Percentiles rank a stretch among this genome's conserved stretches.
Conservation (phyloP, 2,329 filamentous ascomycete species). For the Arthrobotrys entomopaga region DNA sequence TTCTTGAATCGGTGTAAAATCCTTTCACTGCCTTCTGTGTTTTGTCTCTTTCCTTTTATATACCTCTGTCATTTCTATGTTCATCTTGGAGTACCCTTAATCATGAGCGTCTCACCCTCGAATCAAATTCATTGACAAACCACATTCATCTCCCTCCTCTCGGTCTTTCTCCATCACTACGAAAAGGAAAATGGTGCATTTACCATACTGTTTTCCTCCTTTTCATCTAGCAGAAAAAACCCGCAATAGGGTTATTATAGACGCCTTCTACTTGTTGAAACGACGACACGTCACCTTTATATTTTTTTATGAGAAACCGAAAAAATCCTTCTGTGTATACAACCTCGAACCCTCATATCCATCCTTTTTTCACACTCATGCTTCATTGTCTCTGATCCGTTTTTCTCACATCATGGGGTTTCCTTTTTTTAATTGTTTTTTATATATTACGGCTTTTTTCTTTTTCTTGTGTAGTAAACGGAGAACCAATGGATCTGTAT, state of each 20-base stretch:
- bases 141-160: slow-evolving; percentile 12
- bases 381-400: slow-evolving; percentile 31
- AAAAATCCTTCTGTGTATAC: slow-evolving; percentile 32
- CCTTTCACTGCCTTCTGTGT: slow-evolving; percentile 24
- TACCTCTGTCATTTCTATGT: slow-evolving; percentile 17
- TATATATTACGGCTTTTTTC: slow-evolving; percentile 52
- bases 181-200: neutral
- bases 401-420: slow-evolving; percentile 44
- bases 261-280: neutral
- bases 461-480: slow-evolving; percentile 51
- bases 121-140: slow-evolving; percentile 36
- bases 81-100: slow-evolving; percentile 52
- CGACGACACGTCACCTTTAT: slow-evolving; percentile 19
- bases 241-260: slow-evolving; percentile 30
- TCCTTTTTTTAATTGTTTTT: slow-evolving; percentile 45
- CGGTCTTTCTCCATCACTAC: slow-evolving; percentile 19
- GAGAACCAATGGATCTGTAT: slow-evolving; percentile 54
- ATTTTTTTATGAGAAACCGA: slow-evolving; percentile 41
- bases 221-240: neutral
- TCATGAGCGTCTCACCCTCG: slow-evolving; percentile 48
- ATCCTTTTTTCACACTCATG: slow-evolving; percentile 7
- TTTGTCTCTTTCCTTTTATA: slow-evolving; percentile 20
- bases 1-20: slow-evolving; percentile 45
- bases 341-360: slow-evolving; percentile 10
- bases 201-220: neutral